Conservation (phyloP, 805 yeast genomes). For the Starmerella bombicola region DNA sequence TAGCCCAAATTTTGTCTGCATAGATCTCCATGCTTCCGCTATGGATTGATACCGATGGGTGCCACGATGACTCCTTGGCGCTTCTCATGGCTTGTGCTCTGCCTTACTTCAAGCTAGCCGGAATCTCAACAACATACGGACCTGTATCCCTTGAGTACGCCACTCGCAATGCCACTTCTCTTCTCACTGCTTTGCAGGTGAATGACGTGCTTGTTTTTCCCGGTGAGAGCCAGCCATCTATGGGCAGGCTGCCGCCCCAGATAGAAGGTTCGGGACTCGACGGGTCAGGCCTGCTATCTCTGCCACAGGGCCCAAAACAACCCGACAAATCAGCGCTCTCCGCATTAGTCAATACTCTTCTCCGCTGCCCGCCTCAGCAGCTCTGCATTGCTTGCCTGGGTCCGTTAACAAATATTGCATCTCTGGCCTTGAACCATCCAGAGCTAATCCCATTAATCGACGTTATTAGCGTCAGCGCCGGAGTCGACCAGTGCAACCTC, state of each 20-base stretch:
- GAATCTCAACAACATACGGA: conserved; percentile 68
- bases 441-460: conserved; percentile 38
- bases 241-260: conserved; percentile 39
- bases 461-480: conserved; percentile 68
- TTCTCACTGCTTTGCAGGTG: conserved; percentile 44
- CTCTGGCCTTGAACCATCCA: conserved; percentile 44
- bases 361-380: conserved; percentile 33
- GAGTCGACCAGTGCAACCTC: conserved; percentile 55
- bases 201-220: conserved; percentile 49
- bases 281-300: conserved; percentile 52
- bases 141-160: conserved; percentile 53
- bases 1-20: no score
- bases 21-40: conserved; percentile 38
- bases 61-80: conserved; percentile 79
- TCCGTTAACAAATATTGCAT: conserved; percentile 59
- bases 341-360: conserved; percentile 36
- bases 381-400: conserved; percentile 64
- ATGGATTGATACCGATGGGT: conserved; percentile 90
- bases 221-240: conserved; percentile 46
- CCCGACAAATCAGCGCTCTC: conserved; percentile 31
- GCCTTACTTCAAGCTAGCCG: conserved; percentile 47
- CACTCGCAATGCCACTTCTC: conserved; percentile 53
- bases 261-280: conserved; percentile 76
- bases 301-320: conserved; percentile 30
- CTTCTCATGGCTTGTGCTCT: conserved; percentile 49